Conservation (phyloP, 805 yeast species). For the Isabelozyma gotoi region DNA sequence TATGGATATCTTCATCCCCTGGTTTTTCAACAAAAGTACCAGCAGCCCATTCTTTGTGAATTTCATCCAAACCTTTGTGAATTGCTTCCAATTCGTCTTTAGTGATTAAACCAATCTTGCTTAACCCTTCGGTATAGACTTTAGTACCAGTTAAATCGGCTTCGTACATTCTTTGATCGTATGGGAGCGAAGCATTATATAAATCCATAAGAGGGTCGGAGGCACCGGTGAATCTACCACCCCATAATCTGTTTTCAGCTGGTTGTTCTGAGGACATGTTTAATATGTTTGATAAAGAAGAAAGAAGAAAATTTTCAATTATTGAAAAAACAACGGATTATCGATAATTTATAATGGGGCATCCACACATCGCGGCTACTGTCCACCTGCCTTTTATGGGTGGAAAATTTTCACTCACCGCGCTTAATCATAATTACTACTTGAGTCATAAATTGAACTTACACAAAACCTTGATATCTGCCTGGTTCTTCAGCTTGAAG, state of each 20-base stretch:
- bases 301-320: too few relatives aligned
- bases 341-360: neutral
- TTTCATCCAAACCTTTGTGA: slow-evolving; percentile 74
- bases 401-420: neutral
- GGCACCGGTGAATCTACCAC: slow-evolving; percentile 97
- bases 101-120: slow-evolving; percentile 73
- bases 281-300: neutral
- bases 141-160: slow-evolving; percentile 94
- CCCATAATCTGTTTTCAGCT: slow-evolving; percentile 84
- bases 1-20: slow-evolving; percentile 97
- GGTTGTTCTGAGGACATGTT: slow-evolving; percentile 42
- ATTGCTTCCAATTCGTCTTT: slow-evolving; percentile 73
- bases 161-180: slow-evolving; percentile 90
- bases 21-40: slow-evolving; percentile 69
- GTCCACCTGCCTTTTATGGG: neutral
- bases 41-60: slow-evolving; percentile 79
- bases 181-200: slow-evolving; percentile 95
- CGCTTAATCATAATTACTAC: neutral
- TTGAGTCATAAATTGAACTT: neutral
- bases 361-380: neutral
- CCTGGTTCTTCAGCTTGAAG: too few relatives aligned
- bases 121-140: slow-evolving; percentile 85
- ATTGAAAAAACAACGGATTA: too few relatives aligned
- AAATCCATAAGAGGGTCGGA: slow-evolving; percentile 97
- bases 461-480: neutral